Conservation (phyloP, 2,329 filamentous ascomycete genomes). For the Aspergillus fischeri region DNA sequence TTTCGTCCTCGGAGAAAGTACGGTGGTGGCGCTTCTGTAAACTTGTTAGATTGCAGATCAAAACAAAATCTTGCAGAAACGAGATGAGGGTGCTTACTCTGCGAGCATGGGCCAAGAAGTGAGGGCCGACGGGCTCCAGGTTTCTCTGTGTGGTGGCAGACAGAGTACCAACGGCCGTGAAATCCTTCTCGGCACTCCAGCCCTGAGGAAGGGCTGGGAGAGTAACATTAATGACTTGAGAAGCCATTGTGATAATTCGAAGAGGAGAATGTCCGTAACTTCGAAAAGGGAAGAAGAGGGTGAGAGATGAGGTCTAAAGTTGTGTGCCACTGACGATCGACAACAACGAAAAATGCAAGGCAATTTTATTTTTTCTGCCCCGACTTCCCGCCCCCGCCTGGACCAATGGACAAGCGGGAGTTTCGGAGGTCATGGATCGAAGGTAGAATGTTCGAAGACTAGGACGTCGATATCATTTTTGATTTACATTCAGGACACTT, state of each 20-base stretch:
- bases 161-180: conserved; percentile 76
- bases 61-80: not conserved
- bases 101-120: conserved; percentile 96
- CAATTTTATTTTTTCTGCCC: conserved; percentile 37
- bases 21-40: conserved; percentile 76
- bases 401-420: conserved; percentile 25
- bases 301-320: conserved; percentile 3
- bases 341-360: conserved; percentile 11
- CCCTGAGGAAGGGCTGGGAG: conserved; percentile 73
- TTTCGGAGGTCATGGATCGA: conserved; percentile 21
- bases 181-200: conserved; percentile 83
- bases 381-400: conserved; percentile 16
- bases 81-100: conserved; percentile 46
- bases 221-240: conserved; percentile 43
- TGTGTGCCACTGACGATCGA: conserved; percentile 12
- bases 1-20: conserved; percentile 97
- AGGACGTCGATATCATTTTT: not conserved
- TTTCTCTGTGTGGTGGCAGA: conserved; percentile 76
- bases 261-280: conserved; percentile 1
- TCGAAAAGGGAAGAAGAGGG: conserved; percentile 1
- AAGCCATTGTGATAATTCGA: conserved; percentile 55
- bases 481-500: not conserved
- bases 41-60: conserved; percentile 38
- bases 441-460: not conserved
- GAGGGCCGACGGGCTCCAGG: conserved; percentile 92